phyloP scores from a whole-genome alignment of 2,329 filamentous ascomycete genomes.

The Claviceps africana region DNA sequence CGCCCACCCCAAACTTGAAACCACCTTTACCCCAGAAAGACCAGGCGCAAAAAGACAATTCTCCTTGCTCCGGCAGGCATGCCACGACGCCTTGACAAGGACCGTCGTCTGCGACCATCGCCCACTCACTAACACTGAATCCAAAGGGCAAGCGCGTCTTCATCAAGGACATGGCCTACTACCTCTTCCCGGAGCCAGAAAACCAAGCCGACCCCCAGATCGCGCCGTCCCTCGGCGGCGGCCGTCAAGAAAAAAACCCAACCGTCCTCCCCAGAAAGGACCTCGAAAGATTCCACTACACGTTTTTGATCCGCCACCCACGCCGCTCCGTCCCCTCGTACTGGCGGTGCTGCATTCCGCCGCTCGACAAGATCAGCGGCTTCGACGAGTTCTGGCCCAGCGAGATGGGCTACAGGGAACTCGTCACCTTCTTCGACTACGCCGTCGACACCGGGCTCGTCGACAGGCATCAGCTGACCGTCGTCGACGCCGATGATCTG shows the following conservation, averaged over 20 bases:
- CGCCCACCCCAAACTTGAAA: too few species aligned
- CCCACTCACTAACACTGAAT: not conserved
- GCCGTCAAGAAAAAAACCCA: constrained; percentile 54
- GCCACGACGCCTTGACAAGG: not conserved
- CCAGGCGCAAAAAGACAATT: too few species aligned
- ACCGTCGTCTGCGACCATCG: not conserved
- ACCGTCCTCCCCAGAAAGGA: constrained; percentile 63
- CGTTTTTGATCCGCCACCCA: constrained; percentile 95
- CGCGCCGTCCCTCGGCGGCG: constrained; percentile 66
- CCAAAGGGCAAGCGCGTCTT: constrained; percentile 75
- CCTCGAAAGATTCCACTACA: constrained; percentile 76
- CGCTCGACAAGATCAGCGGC: constrained; percentile 66
- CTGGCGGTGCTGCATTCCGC: constrained; percentile 86
- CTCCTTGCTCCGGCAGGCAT: too few species aligned
- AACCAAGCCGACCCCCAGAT: constrained; percentile 47
- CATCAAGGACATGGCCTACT: constrained; percentile 96
- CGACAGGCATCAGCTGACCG: constrained; percentile 61
- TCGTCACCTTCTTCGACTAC: constrained; percentile 78
- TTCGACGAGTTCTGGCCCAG: constrained; percentile 76
- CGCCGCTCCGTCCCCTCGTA: constrained; percentile 82
- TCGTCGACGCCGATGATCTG: constrained; percentile 88
- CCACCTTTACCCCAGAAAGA: too few species aligned
- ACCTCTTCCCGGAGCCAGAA: constrained; percentile 64
- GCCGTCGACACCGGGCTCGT: constrained; percentile 55
- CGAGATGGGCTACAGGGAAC: constrained; percentile 83